A percentile compares a stretch with the other conserved stretches of the same genome.
Evolutionary conservation across 805 yeast species (phyloP).

Genomic region (Ogataea trehalophila): DNA sequence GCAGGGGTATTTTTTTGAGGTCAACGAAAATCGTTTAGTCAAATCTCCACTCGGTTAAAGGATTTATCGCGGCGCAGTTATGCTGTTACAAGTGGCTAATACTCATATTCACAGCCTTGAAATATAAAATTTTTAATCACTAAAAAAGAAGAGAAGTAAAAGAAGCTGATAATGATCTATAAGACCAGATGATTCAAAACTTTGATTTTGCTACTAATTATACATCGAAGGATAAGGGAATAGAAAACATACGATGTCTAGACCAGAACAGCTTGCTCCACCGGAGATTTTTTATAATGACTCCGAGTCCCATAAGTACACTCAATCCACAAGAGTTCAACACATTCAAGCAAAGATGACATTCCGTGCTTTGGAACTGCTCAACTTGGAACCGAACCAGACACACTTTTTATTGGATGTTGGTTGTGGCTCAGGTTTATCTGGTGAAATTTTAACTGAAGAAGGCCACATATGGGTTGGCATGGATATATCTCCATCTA

Average conservation of each 20-base stretch:
- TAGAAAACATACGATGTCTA: conserved; percentile 53
- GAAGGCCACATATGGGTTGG: conserved; percentile 96
- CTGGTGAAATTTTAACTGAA: conserved; percentile 90
- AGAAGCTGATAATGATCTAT: no score
- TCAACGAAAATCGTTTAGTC: no score
- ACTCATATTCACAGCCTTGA: no score
- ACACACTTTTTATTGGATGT: conserved; percentile 77
- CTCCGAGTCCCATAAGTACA: conserved; percentile 82
- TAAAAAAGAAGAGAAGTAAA: no score
- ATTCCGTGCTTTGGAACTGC: conserved; percentile 80
- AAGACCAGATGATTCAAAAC: no score
- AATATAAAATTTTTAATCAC: no score
- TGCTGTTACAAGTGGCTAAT: no score
- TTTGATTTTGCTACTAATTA: background rate
- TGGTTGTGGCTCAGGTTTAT: conserved; percentile 96
- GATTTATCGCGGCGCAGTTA: no score
- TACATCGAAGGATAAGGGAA: background rate
- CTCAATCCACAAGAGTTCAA: conserved; percentile 92
- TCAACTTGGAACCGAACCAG: conserved; percentile 61
- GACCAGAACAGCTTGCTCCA: conserved; percentile 96
- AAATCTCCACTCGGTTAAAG: no score
- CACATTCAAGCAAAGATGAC: conserved; percentile 99
- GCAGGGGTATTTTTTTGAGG: no score
- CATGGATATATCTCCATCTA: conserved; percentile 92
- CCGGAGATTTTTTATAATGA: conserved; percentile 95